Base-by-base conservation (phyloP, 768 basidiomycete genomes). In the Suillus americanus region DNA sequence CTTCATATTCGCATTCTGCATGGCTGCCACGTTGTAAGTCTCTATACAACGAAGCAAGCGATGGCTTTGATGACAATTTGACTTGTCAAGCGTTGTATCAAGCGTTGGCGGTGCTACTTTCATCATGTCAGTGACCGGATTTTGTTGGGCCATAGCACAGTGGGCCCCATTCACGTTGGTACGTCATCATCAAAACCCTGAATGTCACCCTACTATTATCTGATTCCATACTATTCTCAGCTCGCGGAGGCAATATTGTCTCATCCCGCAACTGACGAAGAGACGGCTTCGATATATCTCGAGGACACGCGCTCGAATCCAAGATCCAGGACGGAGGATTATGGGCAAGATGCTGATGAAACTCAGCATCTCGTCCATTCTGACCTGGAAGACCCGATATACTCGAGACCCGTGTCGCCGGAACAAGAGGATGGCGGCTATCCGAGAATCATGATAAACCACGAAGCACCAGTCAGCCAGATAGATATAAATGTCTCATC, bases 161-260 rank as follows among this genome's bases (percentile, higher is more conserved):
- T 98, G 96, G 97, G 94, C 89, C 3, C 96, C 96, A 3, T 97
- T 94, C 77, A 88, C 94, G 0, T 76, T 99, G 71, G 94, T 96
- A 67, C 55, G 87, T 78, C 20, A 35, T 35, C 38, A 28, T 28
- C 25, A 63, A 61, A 54, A 40, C 45, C 46, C 43, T n/a, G 18
- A 38, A 12, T 28, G 16, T n/a, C 37, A 37, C 56, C 35, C 65
- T 67, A 68, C 71, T 70, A 67, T 66, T 48, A 6, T 25, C 67
- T 62, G 67, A 68, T 60, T 66, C 65, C 65, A 64, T 66, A 16
- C 57, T 5, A 45, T 63, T 56, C 62, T 59, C 69, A 92, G 91
- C 88, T 97, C 14, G 93, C 88, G 18, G 92, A 96, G 74, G 89
- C 93, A 2, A 95, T 96, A 70, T 80, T 94, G 1, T 87, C 90